phyloP scores from a whole-genome alignment of 441 rosid genomes.

The Eruca vesicaria region DNA sequence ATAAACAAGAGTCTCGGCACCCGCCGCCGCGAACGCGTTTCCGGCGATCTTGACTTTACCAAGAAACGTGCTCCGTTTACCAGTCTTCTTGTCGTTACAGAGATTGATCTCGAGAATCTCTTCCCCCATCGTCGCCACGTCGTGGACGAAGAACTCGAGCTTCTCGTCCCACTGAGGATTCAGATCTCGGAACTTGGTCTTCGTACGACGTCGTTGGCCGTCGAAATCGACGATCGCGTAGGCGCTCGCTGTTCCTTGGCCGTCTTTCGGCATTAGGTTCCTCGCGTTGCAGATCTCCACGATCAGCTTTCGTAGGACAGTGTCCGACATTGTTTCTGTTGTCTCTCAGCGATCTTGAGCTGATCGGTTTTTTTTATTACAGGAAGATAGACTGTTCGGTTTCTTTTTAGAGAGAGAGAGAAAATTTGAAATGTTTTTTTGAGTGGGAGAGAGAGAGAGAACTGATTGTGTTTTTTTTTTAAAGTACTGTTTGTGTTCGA shows the following conservation, averaged over 20 bases:
- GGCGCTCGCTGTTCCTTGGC: constrained; percentile 87
- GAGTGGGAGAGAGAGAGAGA: constrained; percentile 15
- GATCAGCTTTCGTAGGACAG: constrained; percentile 49
- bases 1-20: constrained; percentile 64
- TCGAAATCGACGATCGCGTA: constrained; percentile 74
- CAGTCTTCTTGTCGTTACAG: constrained; percentile 67
- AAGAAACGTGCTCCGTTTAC: constrained; percentile 63
- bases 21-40: constrained; percentile 45
- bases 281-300: constrained; percentile 77
- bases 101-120: constrained; percentile 76
- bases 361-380: not conserved
- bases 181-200: constrained; percentile 75
- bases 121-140: constrained; percentile 48
- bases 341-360: not conserved
- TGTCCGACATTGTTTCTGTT: constrained; percentile 49
- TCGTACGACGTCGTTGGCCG: constrained; percentile 75
- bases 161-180: constrained; percentile 89
- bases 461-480: not conserved
- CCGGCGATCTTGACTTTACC: constrained; percentile 78
- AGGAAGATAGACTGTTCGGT: constrained; percentile 11
- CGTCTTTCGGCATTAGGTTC: constrained; percentile 83
- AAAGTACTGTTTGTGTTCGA: constrained; percentile 30
- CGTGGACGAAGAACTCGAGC: constrained; percentile 71
- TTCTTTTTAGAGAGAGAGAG: constrained; percentile 9
- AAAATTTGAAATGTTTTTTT: not conserved